Evolutionary conservation across 2,329 filamentous ascomycete species (phyloP).

Genomic region (Dactylellina haptotyla): DNA sequence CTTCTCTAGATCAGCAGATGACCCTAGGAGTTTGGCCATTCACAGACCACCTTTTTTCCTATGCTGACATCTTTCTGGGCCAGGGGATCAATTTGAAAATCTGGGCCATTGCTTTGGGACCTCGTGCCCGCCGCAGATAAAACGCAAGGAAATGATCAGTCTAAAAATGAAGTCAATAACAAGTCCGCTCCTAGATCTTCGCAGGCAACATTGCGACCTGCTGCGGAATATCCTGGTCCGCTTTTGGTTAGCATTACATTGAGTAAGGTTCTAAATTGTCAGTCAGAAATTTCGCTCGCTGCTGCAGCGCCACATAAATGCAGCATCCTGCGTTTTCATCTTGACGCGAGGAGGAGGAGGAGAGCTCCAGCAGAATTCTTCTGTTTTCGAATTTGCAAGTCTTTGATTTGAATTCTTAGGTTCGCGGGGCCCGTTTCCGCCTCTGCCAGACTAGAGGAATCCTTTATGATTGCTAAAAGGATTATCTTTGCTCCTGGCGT

Average conservation of each 20-base stretch:
- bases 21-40: not conserved
- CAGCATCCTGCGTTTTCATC: conserved; percentile 9
- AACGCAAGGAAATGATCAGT: conserved; percentile 10
- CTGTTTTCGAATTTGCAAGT: not conserved
- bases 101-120: not conserved
- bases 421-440: not conserved
- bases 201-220: no score
- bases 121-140: not conserved
- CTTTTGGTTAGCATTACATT: not conserved
- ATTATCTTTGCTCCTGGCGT: not conserved
- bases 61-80: not conserved
- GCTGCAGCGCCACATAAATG: conserved; percentile 4
- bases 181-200: no score
- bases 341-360: not conserved
- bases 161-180: not conserved
- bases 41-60: not conserved
- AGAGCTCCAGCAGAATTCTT: not conserved
- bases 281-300: not conserved
- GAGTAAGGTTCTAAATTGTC: not conserved
- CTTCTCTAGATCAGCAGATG: not conserved
- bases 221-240: no score
- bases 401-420: not conserved
- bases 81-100: not conserved
- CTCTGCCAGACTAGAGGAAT: not conserved
- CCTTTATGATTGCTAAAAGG: conserved; percentile 9